Percentiles rank a stretch among this genome's conserved stretches.
Evolutionary conservation across 306 rosid species (phyloP).

Genomic region (Luffa aegyptiaca): DNA sequence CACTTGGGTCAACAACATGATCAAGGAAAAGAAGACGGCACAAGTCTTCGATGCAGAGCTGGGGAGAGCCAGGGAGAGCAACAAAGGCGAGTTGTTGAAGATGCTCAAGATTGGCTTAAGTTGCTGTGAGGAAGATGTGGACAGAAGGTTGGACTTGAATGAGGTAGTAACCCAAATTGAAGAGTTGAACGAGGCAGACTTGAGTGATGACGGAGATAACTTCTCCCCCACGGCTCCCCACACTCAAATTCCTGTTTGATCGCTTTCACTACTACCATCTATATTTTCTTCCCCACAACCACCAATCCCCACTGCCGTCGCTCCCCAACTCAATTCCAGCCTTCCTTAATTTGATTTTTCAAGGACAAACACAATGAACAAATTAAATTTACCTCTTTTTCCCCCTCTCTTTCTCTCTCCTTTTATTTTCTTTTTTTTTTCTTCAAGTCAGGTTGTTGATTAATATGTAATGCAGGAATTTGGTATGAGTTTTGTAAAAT

Average conservation of each 20-base stretch:
- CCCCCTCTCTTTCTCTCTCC: not conserved
- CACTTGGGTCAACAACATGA: conserved; percentile 65
- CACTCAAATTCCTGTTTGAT: not conserved
- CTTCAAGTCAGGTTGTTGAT: conserved; percentile 2
- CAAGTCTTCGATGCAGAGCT: conserved; percentile 69
- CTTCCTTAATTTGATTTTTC: not conserved
- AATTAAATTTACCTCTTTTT: not conserved
- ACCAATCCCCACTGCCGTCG: not conserved
- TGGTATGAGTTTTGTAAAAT: conserved; percentile 1
- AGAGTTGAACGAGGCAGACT: conserved; percentile 31
- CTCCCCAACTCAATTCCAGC: not conserved
- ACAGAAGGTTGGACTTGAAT: conserved; percentile 55
- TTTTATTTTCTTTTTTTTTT: not conserved
- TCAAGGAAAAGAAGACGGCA: conserved; percentile 54
- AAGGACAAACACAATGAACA: not conserved
- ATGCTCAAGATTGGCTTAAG: conserved; percentile 75
- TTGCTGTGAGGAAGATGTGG: conserved; percentile 90
- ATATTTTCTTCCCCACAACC: not conserved
- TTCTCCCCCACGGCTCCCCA: not conserved
- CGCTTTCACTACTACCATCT: not conserved
- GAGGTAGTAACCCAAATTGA: conserved; percentile 52
- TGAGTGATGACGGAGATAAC: not conserved
- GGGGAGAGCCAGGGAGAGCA: conserved; percentile 31
- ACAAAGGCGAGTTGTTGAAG: conserved; percentile 57
- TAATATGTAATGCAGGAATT: conserved; percentile 4